A percentile compares a stretch with the other conserved stretches of the same genome.
phyloP scores from a whole-genome alignment of 2,329 filamentous ascomycete genomes.

The Microcyclosporella mali region DNA sequence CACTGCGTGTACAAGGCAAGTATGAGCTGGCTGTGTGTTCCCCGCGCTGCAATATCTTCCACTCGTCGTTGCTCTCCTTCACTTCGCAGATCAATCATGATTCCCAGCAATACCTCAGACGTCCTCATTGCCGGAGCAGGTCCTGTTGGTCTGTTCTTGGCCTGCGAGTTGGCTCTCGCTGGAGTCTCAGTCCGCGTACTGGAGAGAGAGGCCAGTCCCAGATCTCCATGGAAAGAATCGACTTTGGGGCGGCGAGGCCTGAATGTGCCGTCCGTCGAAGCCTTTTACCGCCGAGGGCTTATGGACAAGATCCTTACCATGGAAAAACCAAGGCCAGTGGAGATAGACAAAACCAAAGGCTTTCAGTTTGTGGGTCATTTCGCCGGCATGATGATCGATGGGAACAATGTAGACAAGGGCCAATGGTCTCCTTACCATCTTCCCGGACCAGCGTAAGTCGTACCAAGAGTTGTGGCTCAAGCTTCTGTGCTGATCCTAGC shows the following conservation, averaged over 20 bases:
- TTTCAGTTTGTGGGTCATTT: conserved; percentile 1
- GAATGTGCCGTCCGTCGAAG: neutral
- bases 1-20: too few relatives aligned
- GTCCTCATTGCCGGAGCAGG: conserved; percentile 3
- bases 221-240: conserved; percentile 1
- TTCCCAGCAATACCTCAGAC: neutral
- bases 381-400: conserved; percentile 2
- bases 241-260: neutral
- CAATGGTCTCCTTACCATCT: conserved; percentile 1
- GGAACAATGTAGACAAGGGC: neutral
- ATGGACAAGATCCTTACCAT: neutral
- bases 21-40: too few relatives aligned
- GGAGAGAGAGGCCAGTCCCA: neutral
- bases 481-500: too few relatives aligned
- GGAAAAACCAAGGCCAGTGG: neutral
- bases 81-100: too few relatives aligned
- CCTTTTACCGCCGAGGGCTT: conserved; percentile 3
- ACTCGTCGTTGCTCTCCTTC: too few relatives aligned
- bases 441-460: neutral
- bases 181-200: neutral
- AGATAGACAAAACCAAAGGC: neutral
- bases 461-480: too few relatives aligned
- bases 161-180: conserved; percentile 1
- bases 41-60: too few relatives aligned
- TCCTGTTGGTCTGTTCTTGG: neutral